Evolutionary conservation across 2,329 filamentous ascomycete species (phyloP).

Genomic region (Sporothrix globosa): DNA sequence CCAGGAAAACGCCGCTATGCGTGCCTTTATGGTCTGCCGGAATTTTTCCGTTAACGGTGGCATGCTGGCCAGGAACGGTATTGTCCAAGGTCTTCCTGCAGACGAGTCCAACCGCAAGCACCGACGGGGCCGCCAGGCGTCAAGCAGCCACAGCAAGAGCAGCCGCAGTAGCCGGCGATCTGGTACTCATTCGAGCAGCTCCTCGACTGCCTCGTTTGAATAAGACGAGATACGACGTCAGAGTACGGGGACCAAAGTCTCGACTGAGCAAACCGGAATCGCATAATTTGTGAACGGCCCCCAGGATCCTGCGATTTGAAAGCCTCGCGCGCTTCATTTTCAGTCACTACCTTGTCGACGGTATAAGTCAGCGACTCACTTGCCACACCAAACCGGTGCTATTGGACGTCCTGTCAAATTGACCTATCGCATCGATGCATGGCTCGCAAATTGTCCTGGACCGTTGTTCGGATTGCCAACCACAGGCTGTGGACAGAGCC

Average conservation of each 20-base stretch:
- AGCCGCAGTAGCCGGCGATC: slow-evolving; percentile 55
- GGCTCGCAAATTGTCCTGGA: neutral
- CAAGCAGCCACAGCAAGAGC: slow-evolving; percentile 48
- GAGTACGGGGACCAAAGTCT: neutral
- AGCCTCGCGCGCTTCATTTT: neutral
- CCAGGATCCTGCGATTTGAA: no score
- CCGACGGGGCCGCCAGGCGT: slow-evolving; percentile 53
- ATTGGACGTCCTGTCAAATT: neutral
- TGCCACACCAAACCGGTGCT: neutral
- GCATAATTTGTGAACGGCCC: neutral
- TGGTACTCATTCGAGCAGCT: slow-evolving; percentile 64
- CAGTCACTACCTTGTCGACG: neutral
- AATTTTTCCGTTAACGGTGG: slow-evolving; percentile 97
- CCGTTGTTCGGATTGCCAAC: neutral
- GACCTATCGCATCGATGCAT: neutral
- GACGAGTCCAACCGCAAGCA: slow-evolving; percentile 55
- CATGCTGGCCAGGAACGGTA: slow-evolving; percentile 74
- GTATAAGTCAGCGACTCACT: neutral
- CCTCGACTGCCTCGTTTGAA: slow-evolving; percentile 63
- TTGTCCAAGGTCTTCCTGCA: slow-evolving; percentile 67
- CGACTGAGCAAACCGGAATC: neutral
- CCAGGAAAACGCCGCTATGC: slow-evolving; percentile 91
- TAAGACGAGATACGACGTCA: slow-evolving; percentile 39
- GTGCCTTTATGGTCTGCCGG: slow-evolving; percentile 95
- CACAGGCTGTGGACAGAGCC: neutral